A percentile compares a stretch with the other conserved stretches of the same genome.
Conservation (phyloP, 345 rosid genomes). For the Gossypium australe region DNA sequence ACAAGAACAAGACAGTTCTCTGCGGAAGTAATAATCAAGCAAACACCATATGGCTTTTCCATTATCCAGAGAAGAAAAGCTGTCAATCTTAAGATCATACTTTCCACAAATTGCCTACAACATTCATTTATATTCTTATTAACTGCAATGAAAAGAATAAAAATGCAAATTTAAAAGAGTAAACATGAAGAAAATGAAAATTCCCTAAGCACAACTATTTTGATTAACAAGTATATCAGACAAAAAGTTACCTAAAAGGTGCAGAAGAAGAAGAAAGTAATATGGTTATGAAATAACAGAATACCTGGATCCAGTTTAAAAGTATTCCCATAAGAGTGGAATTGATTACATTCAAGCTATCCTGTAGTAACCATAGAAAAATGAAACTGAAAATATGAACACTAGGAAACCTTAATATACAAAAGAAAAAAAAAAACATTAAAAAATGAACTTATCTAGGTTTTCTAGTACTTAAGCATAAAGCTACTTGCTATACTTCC, state of each 20-base stretch:
- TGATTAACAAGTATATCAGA: not conserved
- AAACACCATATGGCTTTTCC: conserved; percentile 96
- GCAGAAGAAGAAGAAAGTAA: not conserved
- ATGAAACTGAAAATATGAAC: conserved; percentile 1
- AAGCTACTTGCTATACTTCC: not conserved
- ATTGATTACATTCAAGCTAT: conserved; percentile 16
- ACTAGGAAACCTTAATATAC: not conserved
- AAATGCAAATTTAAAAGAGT: not conserved
- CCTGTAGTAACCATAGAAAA: conserved; percentile 29
- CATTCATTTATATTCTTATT: not conserved
- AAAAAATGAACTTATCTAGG: not conserved
- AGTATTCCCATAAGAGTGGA: conserved; percentile 55
- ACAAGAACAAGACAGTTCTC: conserved; percentile 60
- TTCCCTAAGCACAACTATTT: not conserved
- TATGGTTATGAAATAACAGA: not conserved
- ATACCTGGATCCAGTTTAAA: conserved; percentile 82
- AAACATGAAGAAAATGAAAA: not conserved
- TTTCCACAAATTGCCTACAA: conserved; percentile 62
- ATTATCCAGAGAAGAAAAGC: conserved; percentile 56
- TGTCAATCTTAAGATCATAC: conserved; percentile 48
- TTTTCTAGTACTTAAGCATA: not conserved
- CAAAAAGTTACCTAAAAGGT: not conserved
- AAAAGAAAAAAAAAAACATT: not conserved
- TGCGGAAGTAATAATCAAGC: conserved; percentile 86
- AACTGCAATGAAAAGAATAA: not conserved